These are phyloP conservation scores for Ustilago lituana DNA, from an alignment of 1,284 basidiomycete species.

Conservation along the genomic window DNA sequence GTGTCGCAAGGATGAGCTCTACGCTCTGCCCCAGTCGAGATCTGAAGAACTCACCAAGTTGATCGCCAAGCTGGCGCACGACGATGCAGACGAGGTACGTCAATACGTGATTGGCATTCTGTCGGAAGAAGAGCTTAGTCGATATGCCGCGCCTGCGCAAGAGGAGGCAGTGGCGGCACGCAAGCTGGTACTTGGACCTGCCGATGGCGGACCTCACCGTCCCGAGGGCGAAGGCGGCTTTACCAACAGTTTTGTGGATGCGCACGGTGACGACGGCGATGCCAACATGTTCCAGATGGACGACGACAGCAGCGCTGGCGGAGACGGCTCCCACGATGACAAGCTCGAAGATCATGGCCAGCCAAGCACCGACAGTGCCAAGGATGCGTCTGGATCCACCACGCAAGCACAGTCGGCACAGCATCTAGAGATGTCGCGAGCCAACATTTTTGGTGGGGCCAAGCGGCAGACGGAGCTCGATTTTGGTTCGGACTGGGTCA, in stretches of 20 bases:
- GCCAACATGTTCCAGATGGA: constrained; percentile 42
- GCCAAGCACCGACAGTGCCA: neutral
- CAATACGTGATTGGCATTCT: constrained; percentile 45
- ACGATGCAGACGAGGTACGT: constrained; percentile 56
- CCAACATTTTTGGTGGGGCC: constrained; percentile 29
- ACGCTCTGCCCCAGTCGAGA: constrained; percentile 55
- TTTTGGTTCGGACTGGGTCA: constrained; percentile 31
- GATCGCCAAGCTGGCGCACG: constrained; percentile 48
- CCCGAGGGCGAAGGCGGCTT: constrained; percentile 36
- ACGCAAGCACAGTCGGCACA: constrained; percentile 30
- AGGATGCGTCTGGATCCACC: constrained; percentile 1
- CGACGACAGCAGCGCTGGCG: constrained; percentile 20
- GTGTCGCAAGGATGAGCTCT: constrained; percentile 64
- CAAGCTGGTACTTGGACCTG: constrained; percentile 60
- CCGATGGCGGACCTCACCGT: constrained; percentile 50
- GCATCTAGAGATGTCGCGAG: constrained; percentile 38
- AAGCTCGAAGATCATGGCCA: constrained; percentile 6
- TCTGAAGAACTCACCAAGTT: constrained; percentile 48
- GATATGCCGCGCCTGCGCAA: neutral
- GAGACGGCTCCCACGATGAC: constrained; percentile 7
- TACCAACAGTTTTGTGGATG: constrained; percentile 29
- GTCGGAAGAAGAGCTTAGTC: constrained; percentile 24
- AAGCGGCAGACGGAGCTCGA: constrained; percentile 25
- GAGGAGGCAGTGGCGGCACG: constrained; percentile 14
- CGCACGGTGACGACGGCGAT: constrained; percentile 26